Conservation (phyloP, 441 rosid species). For the Corymbia calophylla region DNA sequence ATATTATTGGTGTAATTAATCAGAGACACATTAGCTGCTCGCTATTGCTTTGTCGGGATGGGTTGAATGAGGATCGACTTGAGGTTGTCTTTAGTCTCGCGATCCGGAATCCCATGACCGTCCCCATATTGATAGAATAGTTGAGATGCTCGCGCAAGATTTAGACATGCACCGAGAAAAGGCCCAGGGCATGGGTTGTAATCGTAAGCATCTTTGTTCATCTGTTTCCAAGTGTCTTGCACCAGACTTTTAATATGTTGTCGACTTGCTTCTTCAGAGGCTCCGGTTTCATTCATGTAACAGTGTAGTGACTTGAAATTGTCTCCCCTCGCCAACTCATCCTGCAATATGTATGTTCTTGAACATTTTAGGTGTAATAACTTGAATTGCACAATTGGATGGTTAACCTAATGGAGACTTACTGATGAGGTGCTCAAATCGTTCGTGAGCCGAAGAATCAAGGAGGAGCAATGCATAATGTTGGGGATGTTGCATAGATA, state of each 20-base stretch:
- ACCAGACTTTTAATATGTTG: not conserved
- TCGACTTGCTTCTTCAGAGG: not conserved
- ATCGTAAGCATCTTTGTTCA: not conserved
- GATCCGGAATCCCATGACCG: not conserved
- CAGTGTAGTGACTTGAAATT: constrained; percentile 9
- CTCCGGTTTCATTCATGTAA: constrained; percentile 6
- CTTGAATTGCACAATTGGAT: not conserved
- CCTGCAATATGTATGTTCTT: not conserved
- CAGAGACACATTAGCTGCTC: not conserved
- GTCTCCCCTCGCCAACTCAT: constrained; percentile 6
- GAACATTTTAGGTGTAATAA: not conserved
- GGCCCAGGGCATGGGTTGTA: not conserved
- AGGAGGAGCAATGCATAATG: not conserved
- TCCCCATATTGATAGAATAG: not conserved
- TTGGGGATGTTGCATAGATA: not conserved
- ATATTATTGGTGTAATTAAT: not conserved
- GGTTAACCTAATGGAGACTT: not conserved
- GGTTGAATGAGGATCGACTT: not conserved
- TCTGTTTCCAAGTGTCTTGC: not conserved
- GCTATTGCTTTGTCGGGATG: not conserved
- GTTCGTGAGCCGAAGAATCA: not conserved
- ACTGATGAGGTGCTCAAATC: not conserved
- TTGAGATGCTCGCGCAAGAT: not conserved
- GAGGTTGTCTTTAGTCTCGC: not conserved
- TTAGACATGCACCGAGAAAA: not conserved